A percentile compares a stretch with the other conserved stretches of the same genome.
phyloP scores from a whole-genome alignment of 495 filamentous ascomycete genomes.

The Delitschia confertaspora region DNA sequence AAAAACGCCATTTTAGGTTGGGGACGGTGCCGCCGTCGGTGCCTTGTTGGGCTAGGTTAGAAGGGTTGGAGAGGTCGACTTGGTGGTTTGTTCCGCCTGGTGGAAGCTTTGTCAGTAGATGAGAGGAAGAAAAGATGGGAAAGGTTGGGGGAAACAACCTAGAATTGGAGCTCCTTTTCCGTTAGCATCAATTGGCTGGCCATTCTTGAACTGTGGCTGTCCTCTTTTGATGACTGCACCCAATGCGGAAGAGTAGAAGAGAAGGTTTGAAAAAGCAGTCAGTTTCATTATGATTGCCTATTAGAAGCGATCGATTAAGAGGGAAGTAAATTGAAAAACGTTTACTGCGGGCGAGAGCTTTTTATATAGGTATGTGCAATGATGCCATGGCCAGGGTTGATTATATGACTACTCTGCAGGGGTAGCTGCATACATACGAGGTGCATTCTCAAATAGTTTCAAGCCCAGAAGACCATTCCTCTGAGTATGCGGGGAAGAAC shows the following conservation, averaged over 20 bases:
- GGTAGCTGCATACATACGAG: no score
- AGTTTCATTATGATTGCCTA: no score
- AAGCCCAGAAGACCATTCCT: no score
- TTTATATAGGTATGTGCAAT: no score
- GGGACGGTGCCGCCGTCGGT: constrained; percentile 53
- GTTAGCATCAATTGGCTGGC: constrained; percentile 46
- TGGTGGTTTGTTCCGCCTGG: constrained; percentile 46
- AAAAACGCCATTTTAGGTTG: constrained; percentile 59
- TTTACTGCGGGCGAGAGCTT: no score
- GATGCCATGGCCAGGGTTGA: no score
- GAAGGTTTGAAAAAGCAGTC: no score
- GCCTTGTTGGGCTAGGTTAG: constrained; percentile 47
- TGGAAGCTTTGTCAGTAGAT: constrained; percentile 10
- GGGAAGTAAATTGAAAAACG: no score
- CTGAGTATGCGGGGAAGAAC: no score
- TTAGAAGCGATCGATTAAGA: no score
- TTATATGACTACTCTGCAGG: no score
- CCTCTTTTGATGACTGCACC: constrained; percentile 32
- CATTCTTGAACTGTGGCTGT: constrained; percentile 38
- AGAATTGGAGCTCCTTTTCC: constrained; percentile 49
- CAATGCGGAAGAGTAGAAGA: constrained; percentile 22
- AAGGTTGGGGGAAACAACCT: constrained; percentile 33
- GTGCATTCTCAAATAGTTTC: no score
- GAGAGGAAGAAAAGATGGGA: neutral
- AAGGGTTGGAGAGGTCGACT: constrained; percentile 45